Base-by-base conservation (phyloP, 495 filamentous ascomycete species). In the Paragyromitra xinjiangensis region DNA sequence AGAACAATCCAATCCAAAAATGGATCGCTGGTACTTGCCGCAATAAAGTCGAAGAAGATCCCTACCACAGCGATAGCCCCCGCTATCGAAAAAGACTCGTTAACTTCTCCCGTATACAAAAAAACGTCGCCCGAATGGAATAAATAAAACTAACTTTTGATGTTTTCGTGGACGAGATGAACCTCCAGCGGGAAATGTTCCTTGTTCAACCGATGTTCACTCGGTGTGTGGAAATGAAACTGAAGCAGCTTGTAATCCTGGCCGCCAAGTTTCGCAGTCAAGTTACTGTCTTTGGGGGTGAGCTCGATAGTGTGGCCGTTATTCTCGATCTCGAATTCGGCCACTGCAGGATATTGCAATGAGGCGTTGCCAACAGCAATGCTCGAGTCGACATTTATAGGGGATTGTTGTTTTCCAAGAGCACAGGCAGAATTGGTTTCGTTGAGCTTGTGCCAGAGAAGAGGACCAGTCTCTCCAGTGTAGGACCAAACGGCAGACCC, bases 211-310 rank as follows among this genome's bases (percentile, higher is more conserved):
- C 83, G 85, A 82, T 92, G 91, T 84, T 93, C 91, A 78, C 87
- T 88, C 7, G 91, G 90, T 8, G 90, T 87, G 75, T 93, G 90
- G 83, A 92, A 91, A 82, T 93, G 90, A 84, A 91, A 92, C 78
- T 92, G 89, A 24, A 86, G 80, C 24, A 93, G 83, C 7, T 83
- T 78, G 76, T 88, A 91, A 4, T 82, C 81, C 68, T 83, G 82
- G 19, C 83, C 86, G 24, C 83, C 84, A 48, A 89, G 82, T 1
- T 37, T 69, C 34, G 69, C 61, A 5, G 22, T 44, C 19, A 51
- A 78, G 26, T 51, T 66, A 19, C 6, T 6, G 9, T 69, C 56
- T 4, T 29, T 62, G 0, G 81, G 81, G 1, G 65, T 78, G 45
- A 61, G 50, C 62, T 75, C 22, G 8, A 82, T 66, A 0, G 81